Conservation (phyloP, 2,329 filamentous ascomycete genomes). For the Neofusicoccum umdonicola region DNA sequence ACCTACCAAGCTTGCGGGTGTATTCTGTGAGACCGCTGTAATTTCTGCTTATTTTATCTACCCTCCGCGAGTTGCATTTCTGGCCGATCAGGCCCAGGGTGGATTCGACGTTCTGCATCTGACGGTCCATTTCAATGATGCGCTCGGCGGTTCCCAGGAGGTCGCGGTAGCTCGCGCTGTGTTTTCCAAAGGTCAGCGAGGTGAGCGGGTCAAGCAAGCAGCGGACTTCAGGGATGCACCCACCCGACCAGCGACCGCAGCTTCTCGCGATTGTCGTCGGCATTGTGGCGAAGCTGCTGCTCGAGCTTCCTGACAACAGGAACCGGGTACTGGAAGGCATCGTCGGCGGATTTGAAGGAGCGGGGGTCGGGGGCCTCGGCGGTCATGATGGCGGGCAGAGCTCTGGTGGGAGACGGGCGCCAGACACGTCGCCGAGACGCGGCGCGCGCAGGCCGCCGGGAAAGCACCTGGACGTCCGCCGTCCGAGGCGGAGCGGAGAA, state of each 20-base stretch:
- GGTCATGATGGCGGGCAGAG: constrained; percentile 39
- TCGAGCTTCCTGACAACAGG: constrained; percentile 62
- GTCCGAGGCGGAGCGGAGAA: background rate
- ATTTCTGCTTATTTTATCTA: constrained; percentile 64
- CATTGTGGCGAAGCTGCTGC: constrained; percentile 61
- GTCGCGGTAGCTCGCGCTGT: constrained; percentile 73
- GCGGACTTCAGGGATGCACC: constrained; percentile 21
- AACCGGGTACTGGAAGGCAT: constrained; percentile 65
- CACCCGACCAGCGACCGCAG: constrained; percentile 66
- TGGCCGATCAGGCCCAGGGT: constrained; percentile 70
- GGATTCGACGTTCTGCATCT: constrained; percentile 72
- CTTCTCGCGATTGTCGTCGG: constrained; percentile 64
- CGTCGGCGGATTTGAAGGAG: constrained; percentile 60
- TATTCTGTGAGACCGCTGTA: constrained; percentile 52
- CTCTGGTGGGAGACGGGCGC: background rate
- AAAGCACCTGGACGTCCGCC: background rate
- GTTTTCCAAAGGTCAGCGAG: background rate
- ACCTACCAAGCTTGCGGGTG: constrained; percentile 42
- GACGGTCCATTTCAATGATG: constrained; percentile 83
- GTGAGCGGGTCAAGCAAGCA: background rate
- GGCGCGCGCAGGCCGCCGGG: background rate
- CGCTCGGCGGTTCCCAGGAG: constrained; percentile 87
- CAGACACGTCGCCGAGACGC: constrained; percentile 10
- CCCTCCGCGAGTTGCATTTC: constrained; percentile 69
- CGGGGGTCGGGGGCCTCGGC: constrained; percentile 56